Evolutionary conservation across 2,329 filamentous ascomycete genomes (phyloP), one percentile per base, ranked within the genome.

Genomic region (Venturia effusa): DNA sequence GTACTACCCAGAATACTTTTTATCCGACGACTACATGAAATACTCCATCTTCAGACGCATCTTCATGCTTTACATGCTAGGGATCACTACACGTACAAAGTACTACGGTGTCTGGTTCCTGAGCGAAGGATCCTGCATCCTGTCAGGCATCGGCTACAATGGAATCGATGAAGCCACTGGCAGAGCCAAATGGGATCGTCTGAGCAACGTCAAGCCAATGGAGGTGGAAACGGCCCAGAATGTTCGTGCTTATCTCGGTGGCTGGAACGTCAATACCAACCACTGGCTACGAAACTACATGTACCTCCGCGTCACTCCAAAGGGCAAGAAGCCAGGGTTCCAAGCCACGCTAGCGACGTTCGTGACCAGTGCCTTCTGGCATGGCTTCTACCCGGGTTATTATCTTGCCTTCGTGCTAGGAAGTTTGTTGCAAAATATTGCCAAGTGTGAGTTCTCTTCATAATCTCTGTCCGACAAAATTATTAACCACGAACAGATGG

Each of bases 251-350:
- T 97, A 94, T 70, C 82, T 99, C 3, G 93, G 88, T 60, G 89
- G 86, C 71, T 99, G 94, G 94, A 99, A 99, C 75, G 96, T 97
- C 79, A 97, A 97, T 76, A 99, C 94, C 15, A 99, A 97, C 74
- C 86, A 90, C 71, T 99, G 94, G 94, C 79, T 99, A 66, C 85
- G 92, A 59, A 96, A 97, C 75, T 99, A 97, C 72, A 83, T 99
- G 69, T 99, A 97, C 73, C 82, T 99, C 59, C 87, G 94, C 30
- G 94, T 99, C 3, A 99, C 94, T 0, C 94, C 94, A 0, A 89
- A 89, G 69, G 94, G 94, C 63, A 94, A 92, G 80, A 99, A 97
- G 75, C 94, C 94, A 11, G 94, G 94, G 1, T 99, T 99, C 79
- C 84, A 92, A 65, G 94, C 94, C 61, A 97, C 89, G 71, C 79